phyloP scores from a whole-genome alignment of 2,329 filamentous ascomycete species.

The Chalaropsis thielavioides region DNA sequence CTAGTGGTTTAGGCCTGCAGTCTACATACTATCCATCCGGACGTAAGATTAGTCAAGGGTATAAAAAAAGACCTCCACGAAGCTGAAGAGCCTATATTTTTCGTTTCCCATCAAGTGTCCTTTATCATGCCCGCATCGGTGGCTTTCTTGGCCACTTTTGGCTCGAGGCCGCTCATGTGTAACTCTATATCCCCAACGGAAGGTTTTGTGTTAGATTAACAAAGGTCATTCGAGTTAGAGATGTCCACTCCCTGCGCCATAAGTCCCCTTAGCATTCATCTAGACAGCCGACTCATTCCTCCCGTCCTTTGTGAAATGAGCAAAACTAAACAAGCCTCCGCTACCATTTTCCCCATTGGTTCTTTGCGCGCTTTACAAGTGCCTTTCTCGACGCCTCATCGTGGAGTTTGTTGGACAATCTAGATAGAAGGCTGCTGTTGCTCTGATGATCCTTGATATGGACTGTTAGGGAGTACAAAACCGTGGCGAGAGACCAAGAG shows the following conservation, averaged over 20 bases:
- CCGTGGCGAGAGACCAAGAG: neutral
- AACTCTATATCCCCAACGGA: neutral
- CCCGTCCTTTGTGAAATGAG: too few species aligned
- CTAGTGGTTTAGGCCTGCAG: neutral
- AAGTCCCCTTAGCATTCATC: too few species aligned
- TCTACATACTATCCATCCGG: neutral
- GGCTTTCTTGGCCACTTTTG: too few species aligned
- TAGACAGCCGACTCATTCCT: too few species aligned
- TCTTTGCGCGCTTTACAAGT: too few species aligned
- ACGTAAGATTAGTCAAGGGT: neutral
- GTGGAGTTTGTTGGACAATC: neutral
- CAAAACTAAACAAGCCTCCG: too few species aligned
- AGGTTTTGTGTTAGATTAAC: too few species aligned
- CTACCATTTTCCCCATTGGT: too few species aligned
- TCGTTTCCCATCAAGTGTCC: neutral
- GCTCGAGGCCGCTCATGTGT: neutral
- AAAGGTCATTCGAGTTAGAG: too few species aligned
- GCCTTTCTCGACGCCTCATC: neutral
- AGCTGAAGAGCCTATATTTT: neutral
- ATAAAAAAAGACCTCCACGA: neutral
- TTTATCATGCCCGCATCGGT: neutral
- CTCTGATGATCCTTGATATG: neutral
- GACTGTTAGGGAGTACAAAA: neutral
- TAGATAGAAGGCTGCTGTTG: neutral
- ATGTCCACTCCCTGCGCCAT: too few species aligned